These are phyloP conservation scores for Apiospora rasikravindrae DNA, from an alignment of 2,329 filamentous ascomycete genomes.

Conservation along the genomic window DNA sequence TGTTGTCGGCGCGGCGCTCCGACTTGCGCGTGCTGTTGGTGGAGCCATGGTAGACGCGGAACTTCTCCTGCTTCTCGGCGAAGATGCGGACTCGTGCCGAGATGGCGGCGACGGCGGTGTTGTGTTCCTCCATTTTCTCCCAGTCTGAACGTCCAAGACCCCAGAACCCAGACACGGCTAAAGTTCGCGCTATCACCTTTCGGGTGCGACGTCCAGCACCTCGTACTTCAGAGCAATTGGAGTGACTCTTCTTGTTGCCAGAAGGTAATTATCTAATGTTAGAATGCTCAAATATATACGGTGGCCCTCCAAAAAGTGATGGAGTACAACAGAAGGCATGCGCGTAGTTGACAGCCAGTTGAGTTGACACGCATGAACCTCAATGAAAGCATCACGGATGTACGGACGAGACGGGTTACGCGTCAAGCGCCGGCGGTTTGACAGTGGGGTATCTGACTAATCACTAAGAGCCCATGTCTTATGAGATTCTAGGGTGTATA, in stretches of 20 bases:
- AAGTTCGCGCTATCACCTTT: slow-evolving; percentile 8
- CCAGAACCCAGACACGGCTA: not conserved
- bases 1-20: slow-evolving; percentile 53
- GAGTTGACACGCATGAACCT: not conserved
- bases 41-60: slow-evolving; percentile 78
- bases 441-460: slow-evolving; percentile 14
- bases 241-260: not conserved
- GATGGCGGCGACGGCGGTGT: slow-evolving; percentile 49
- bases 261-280: not conserved
- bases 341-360: not conserved
- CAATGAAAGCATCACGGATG: not conserved
- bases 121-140: slow-evolving; percentile 49
- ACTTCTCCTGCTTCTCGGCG: slow-evolving; percentile 54
- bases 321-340: not conserved
- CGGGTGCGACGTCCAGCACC: not conserved
- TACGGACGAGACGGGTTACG: slow-evolving; percentile 1
- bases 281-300: not conserved
- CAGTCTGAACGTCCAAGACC: not conserved
- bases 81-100: slow-evolving; percentile 51
- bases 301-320: not conserved
- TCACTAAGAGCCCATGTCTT: not conserved
- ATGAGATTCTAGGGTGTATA: not conserved
- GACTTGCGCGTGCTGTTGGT: slow-evolving; percentile 76
- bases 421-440: slow-evolving; percentile 11
- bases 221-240: not conserved